phyloP scores from a whole-genome alignment of 2,329 filamentous ascomycete genomes.

The Pseudogymnoascus sp. region DNA sequence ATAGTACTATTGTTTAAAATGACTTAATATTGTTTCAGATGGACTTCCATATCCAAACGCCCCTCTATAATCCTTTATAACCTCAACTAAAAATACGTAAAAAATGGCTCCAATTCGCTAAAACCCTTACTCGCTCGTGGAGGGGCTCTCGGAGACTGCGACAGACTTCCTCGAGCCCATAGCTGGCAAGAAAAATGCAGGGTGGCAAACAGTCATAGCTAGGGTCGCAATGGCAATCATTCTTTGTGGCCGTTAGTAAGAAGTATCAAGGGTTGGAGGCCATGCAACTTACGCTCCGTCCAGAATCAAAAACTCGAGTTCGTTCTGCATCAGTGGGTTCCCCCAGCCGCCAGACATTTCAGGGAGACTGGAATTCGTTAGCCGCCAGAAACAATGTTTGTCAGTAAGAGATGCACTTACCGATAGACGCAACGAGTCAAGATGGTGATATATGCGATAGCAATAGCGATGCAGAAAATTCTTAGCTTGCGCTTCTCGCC shows the following conservation, averaged over 20 bases:
- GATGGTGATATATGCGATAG: slow-evolving; percentile 14
- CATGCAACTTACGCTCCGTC: slow-evolving; percentile 42
- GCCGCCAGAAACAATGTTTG: slow-evolving; percentile 9
- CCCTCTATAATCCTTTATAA: slow-evolving; percentile 5
- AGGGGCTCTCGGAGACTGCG: neutral
- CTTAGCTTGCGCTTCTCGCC: slow-evolving; percentile 10
- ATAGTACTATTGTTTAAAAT: neutral
- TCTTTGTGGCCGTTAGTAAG: slow-evolving; percentile 21
- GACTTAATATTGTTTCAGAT: neutral
- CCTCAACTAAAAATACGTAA: neutral
- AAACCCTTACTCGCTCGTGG: neutral
- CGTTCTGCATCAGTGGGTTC: slow-evolving; percentile 56
- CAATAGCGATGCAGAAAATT: slow-evolving; percentile 17
- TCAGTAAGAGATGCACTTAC: neutral
- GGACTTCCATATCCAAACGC: slow-evolving; percentile 2
- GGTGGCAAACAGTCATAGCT: slow-evolving; percentile 46
- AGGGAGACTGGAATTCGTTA: slow-evolving; percentile 32
- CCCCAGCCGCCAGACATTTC: slow-evolving; percentile 61
- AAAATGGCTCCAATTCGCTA: neutral
- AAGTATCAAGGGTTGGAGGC: neutral
- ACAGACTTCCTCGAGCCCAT: slow-evolving; percentile 2
- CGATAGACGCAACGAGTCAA: slow-evolving; percentile 22
- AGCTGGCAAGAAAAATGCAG: slow-evolving; percentile 41
- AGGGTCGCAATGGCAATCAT: slow-evolving; percentile 44
- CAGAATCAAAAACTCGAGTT: slow-evolving; percentile 52